Evolutionary conservation across 2,329 filamentous ascomycete genomes (phyloP).

Genomic region (Metarhizium anisopliae): DNA sequence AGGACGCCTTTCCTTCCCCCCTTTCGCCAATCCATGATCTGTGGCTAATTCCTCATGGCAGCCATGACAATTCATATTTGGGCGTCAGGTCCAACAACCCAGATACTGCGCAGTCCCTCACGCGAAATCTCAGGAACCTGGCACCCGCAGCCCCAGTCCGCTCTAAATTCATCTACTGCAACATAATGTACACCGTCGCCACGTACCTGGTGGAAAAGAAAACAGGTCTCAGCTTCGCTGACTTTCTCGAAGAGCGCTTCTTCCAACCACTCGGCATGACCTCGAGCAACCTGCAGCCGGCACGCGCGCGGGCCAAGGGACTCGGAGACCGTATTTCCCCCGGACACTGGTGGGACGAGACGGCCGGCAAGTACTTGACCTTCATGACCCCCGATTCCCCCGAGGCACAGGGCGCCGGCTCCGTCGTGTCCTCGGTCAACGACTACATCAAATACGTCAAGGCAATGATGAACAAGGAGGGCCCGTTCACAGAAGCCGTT

Average conservation of each 20-base stretch:
- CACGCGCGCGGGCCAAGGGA: conserved; percentile 10
- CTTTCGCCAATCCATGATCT: neutral
- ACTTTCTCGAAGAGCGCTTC: conserved; percentile 14
- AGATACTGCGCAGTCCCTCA: conserved; percentile 15
- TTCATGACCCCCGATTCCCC: conserved; percentile 9
- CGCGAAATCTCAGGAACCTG: conserved; percentile 19
- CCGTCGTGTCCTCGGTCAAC: conserved; percentile 17
- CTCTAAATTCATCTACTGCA: conserved; percentile 16
- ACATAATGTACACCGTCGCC: conserved; percentile 20
- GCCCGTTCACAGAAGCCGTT: conserved; percentile 14
- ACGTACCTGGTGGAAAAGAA: conserved; percentile 15
- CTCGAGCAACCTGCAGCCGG: conserved; percentile 15
- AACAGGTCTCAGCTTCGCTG: conserved; percentile 10
- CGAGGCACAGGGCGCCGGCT: conserved; percentile 21
- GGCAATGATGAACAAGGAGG: conserved; percentile 15
- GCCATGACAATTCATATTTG: conserved; percentile 17
- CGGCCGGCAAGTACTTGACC: neutral
- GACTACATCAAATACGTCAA: conserved; percentile 21
- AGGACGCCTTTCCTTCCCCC: neutral
- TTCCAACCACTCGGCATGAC: conserved; percentile 17
- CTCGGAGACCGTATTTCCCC: conserved; percentile 11
- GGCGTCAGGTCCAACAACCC: conserved; percentile 9
- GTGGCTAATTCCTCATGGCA: neutral
- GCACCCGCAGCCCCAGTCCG: conserved; percentile 13
- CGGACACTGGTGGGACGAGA: conserved; percentile 12